Evolutionary conservation across 176 grass and related monocot genomes (phyloP), one percentile per base, ranked within the genome.

Genomic region (Echinochloa phyllopogon): DNA sequence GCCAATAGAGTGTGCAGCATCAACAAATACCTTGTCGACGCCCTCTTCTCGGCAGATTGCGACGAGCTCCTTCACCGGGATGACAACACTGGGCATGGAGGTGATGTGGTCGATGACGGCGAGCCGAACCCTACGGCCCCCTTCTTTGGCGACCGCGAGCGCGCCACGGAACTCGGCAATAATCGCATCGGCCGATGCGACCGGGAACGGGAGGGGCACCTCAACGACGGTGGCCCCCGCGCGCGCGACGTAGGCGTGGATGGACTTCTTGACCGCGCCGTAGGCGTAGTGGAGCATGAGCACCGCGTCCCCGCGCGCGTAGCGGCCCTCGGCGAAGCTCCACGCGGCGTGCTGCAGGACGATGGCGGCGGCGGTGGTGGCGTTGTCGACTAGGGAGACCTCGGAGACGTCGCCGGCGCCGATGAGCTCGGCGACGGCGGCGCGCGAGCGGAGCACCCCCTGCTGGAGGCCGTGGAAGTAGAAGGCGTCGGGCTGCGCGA

Each of bases 241-340:
- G 51, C 96, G 94, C 44, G 89, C 93, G 4, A 89, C 93, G 70
- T 99, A 99, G 10, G 94, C 96, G 3, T 94, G 94, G 71, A 99
- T 96, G 64, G 96, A 99, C 72, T 94, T 99, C 90, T 99, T 99
- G 38, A 99, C 91, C 6, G 96, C 87, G 7, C 91, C 90, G 17
- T 96, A 99, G 23, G 96, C 94, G 81, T 99, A 96, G 82, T 99
- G 96, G 87, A 99, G 94, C 91, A 96, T 99, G 5, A 99, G 73
- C 13, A 99, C 96, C 0, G 88, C 88, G 44, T 99, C 96, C 2
- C 91, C 96, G 53, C 87, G 89, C 0, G 53, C 16, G 75, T 89
- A 99, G 62, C 16, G 29, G 10, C 93, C 93, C 91, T 99, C 96
- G 1, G 81, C 76, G 71, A 96, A 96, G 82, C 86, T 83, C 94